These are phyloP conservation scores for Raffaelea deltoideospora DNA, from an alignment of 2,329 filamentous ascomycete species.

Conservation along the genomic window DNA sequence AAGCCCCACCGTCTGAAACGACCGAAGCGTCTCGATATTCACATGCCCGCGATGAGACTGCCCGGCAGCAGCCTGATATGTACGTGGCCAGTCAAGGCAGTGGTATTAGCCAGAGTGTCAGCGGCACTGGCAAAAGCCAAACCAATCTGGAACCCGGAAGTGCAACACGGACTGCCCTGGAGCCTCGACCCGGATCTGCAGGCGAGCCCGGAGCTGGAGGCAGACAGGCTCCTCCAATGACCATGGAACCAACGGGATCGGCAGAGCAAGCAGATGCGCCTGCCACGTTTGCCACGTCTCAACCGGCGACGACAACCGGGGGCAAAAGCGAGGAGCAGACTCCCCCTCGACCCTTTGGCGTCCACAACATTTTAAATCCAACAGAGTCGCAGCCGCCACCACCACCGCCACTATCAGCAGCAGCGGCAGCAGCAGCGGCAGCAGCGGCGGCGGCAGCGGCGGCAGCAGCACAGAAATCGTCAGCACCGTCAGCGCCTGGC, in stretches of 20 bases:
- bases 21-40: background rate
- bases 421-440: background rate
- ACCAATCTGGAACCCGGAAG: background rate
- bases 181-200: background rate
- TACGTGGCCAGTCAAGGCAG: background rate
- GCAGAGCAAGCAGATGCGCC: background rate
- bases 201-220: background rate
- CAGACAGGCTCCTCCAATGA: too few relatives aligned
- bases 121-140: background rate
- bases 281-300: too few relatives aligned
- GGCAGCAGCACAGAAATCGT: background rate
- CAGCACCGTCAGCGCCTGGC: background rate
- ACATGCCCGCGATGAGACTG: background rate
- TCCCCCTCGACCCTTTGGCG: slow-evolving; percentile 21
- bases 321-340: slow-evolving; percentile 6
- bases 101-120: background rate
- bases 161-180: background rate
- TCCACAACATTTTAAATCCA: slow-evolving; percentile 30
- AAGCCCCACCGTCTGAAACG: background rate
- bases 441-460: slow-evolving; percentile 3
- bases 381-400: slow-evolving; percentile 12
- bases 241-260: too few relatives aligned
- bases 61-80: too few relatives aligned
- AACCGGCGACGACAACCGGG: background rate
- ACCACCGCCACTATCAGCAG: background rate